Evolutionary conservation across 805 yeast genomes (phyloP).

Genomic region (Candida coleopterorum): DNA sequence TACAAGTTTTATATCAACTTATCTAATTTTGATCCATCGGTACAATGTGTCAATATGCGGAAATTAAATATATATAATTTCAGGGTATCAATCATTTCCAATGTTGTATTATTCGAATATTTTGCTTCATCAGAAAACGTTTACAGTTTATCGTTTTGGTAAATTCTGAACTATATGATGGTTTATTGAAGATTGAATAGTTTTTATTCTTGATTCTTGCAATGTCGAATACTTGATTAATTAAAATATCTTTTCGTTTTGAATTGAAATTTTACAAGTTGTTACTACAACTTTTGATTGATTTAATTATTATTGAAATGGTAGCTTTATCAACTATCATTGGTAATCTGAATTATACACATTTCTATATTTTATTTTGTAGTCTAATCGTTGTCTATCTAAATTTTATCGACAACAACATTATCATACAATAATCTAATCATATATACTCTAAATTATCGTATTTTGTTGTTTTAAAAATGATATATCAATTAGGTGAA

Average conservation of each 20-base stretch:
- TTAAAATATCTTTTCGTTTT: background rate
- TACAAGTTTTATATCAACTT: constrained; percentile 19
- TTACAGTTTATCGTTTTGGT: too few species aligned
- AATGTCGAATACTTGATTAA: too few species aligned
- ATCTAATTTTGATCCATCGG: constrained; percentile 36
- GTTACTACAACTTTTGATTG: background rate
- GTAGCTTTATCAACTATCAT: background rate
- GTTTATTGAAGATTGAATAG: too few species aligned
- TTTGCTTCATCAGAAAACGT: too few species aligned
- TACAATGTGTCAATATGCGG: constrained; percentile 47
- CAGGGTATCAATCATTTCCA: background rate
- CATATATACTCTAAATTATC: too few species aligned
- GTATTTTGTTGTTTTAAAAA: too few species aligned
- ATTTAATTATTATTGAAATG: too few species aligned
- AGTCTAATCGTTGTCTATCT: too few species aligned
- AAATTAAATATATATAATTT: constrained; percentile 8
- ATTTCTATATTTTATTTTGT: background rate
- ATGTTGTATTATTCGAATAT: background rate
- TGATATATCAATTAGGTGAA: too few species aligned
- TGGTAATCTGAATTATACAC: background rate
- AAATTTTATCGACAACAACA: too few species aligned
- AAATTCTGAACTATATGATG: too few species aligned
- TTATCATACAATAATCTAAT: too few species aligned
- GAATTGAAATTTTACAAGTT: background rate
- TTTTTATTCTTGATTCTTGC: background rate